Base-by-base conservation (phyloP, 23 red algal genomes). In the Pyropia haitanensis region DNA sequence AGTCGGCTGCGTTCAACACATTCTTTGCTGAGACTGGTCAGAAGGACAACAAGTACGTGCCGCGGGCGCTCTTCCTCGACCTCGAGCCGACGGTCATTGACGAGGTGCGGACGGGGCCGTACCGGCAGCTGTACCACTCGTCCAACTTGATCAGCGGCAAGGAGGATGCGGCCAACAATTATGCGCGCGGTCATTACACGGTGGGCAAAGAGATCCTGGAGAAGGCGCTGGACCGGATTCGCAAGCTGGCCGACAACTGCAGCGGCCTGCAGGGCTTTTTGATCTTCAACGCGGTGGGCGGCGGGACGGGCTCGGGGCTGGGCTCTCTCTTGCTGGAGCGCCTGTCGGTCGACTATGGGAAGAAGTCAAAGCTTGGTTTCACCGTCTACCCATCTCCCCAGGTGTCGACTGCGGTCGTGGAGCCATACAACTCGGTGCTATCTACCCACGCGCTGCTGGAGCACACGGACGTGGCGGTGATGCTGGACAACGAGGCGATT, bases 141-240 rank as follows among this genome's bases (percentile, higher is more conserved):
- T 80, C 87, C 61, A 87, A 98, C 65, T 65, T 98, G 46, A 98
- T 98, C 72, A 86, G 68, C 52, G 85, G 85, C 21, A 89, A 89
- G 53, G 94, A 98, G 63, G 94, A 98, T 58, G 94, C 94, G 26
- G 94, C 94, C 4, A 98, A 98, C 70, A 98, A 98, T 55, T 98
- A 98, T 56, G 94, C 94, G 18, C 87, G 94, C 31, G 94, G 94
- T 22, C 94, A 98, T 49, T 98, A 98, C 78, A 98, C 94, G 14
- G 73, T 79, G 19, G 94, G 94, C 27, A 98, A 98, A 56, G 94
- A 91, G 67, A 98, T 98, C 31, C 86, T 98, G 4, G 94, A 98
- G 53, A 56, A 44, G 4, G 83, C 94, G 16, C 77, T 98, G 18
- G 94, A 98, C 52, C 82, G 94, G 18, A 98, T 98, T 46, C 80